These are phyloP conservation scores for Tricholoma terreum DNA, from an alignment of 768 basidiomycete species.

Conservation along the genomic window DNA sequence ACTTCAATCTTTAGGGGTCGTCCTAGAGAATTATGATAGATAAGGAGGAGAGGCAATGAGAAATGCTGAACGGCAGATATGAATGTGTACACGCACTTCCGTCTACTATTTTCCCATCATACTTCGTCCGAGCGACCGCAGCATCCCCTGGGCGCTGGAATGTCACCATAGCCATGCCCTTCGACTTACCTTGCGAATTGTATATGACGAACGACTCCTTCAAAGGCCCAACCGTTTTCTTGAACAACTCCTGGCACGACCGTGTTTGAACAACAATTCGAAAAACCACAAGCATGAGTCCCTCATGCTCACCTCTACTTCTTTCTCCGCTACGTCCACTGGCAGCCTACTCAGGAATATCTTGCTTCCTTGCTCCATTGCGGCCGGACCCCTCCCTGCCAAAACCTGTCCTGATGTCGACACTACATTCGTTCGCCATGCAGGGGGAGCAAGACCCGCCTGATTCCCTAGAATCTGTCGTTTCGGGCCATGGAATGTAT, in stretches of 20 bases:
- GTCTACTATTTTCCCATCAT: constrained; percentile 76
- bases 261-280: neutral
- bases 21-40: constrained; percentile 34
- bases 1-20: constrained; percentile 67
- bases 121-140: constrained; percentile 58
- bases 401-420: constrained; percentile 10
- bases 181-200: constrained; percentile 69
- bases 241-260: constrained; percentile 60
- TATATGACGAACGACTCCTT: constrained; percentile 70
- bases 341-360: constrained; percentile 67
- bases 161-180: constrained; percentile 75
- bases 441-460: constrained; percentile 54
- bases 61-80: neutral
- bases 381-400: constrained; percentile 31
- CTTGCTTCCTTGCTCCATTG: constrained; percentile 50
- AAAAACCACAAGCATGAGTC: neutral
- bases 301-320: constrained; percentile 54
- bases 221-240: constrained; percentile 72
- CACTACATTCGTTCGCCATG: constrained; percentile 48
- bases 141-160: constrained; percentile 69
- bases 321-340: constrained; percentile 62
- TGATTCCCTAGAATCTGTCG: constrained; percentile 55
- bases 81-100: constrained; percentile 40
- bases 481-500: constrained; percentile 52
- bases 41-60: neutral